phyloP scores from a whole-genome alignment of 1,284 basidiomycete species.

The Ganoderma meredithae region DNA sequence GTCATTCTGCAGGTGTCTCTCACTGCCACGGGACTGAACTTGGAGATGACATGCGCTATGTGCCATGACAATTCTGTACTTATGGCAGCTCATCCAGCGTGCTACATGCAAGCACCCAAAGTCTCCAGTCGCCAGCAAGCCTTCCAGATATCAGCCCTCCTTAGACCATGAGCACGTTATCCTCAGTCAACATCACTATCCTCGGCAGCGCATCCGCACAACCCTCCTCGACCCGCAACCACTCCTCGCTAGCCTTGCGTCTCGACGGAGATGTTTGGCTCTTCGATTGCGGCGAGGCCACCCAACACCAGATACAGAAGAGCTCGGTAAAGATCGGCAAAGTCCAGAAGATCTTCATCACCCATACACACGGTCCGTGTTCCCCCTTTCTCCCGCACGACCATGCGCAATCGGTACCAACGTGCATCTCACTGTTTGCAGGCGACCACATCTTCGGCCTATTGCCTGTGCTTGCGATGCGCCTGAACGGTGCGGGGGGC shows the following conservation, averaged over 20 bases:
- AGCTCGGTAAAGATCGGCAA: slow-evolving; percentile 77
- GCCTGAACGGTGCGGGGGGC: slow-evolving; percentile 77
- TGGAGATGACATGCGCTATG: neutral
- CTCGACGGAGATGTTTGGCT: slow-evolving; percentile 78
- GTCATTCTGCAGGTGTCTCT: neutral
- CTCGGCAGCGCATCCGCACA: slow-evolving; percentile 82
- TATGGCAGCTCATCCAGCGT: neutral
- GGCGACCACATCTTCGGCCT: slow-evolving; percentile 91
- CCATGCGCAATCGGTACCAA: neutral
- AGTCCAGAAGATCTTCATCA: slow-evolving; percentile 90
- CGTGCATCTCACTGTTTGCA: slow-evolving; percentile 40
- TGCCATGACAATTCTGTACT: no score
- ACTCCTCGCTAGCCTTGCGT: slow-evolving; percentile 72
- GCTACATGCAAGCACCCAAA: neutral
- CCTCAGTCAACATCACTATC: slow-evolving; percentile 68
- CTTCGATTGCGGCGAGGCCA: slow-evolving; percentile 93
- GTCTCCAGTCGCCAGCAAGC: neutral
- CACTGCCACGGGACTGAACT: neutral
- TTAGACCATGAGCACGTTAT: slow-evolving; percentile 34
- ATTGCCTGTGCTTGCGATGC: slow-evolving; percentile 72
- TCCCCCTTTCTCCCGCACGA: neutral
- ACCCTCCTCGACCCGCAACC: slow-evolving; percentile 77
- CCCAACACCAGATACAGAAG: slow-evolving; percentile 83
- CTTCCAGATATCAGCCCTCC: neutral
- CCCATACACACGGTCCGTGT: slow-evolving; percentile 85